Evolutionary conservation across 208 protist genomes (phyloP).

Genomic region (Wallacemonas collosoma): DNA sequence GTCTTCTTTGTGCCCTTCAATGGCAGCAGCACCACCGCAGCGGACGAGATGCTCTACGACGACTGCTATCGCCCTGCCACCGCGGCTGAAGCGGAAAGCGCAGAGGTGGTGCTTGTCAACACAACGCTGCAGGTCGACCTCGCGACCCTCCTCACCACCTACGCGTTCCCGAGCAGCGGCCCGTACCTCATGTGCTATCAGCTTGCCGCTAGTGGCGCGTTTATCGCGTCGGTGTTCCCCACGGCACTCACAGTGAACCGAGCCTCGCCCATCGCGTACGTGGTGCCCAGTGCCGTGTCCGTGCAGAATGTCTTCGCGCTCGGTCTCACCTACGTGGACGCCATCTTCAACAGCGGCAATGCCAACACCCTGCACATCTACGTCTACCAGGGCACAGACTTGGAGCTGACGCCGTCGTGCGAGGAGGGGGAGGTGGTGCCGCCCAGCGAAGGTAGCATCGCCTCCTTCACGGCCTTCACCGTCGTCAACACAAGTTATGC

Average conservation of each 20-base stretch:
- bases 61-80: constrained; percentile 72
- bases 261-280: constrained; percentile 77
- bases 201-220: constrained; percentile 20
- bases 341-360: constrained; percentile 59
- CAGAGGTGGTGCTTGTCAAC: constrained; percentile 53
- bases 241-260: constrained; percentile 42
- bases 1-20: constrained; percentile 78
- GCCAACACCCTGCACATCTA: constrained; percentile 60
- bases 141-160: constrained; percentile 19
- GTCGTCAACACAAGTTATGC: constrained; percentile 40
- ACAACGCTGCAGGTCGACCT: constrained; percentile 64
- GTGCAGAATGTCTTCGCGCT: constrained; percentile 62
- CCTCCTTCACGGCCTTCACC: constrained; percentile 73
- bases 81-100: constrained; percentile 30
- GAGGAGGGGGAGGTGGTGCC: constrained; percentile 16
- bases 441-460: constrained; percentile 45
- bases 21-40: constrained; percentile 26
- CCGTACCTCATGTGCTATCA: constrained; percentile 82
- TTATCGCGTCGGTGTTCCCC: constrained; percentile 74
- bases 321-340: constrained; percentile 55
- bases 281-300: constrained; percentile 52
- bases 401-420: constrained; percentile 45
- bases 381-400: constrained; percentile 18
- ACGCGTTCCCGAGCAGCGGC: constrained; percentile 55
- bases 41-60: constrained; percentile 54